Evolutionary conservation across 2,329 filamentous ascomycete genomes (phyloP).

Genomic region (Rutstroemia sp.): DNA sequence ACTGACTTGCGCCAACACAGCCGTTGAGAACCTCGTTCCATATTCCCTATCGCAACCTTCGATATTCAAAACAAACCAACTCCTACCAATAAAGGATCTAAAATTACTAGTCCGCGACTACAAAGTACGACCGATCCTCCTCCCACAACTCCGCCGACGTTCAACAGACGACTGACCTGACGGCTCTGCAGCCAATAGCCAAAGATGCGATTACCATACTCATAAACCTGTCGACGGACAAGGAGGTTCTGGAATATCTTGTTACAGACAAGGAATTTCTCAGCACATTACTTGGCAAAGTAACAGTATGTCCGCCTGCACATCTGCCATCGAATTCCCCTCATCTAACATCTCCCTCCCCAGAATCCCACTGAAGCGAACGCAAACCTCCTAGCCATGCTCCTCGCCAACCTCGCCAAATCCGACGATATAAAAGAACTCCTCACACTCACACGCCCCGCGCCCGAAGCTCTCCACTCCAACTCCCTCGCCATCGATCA

Average conservation of each 20-base stretch:
- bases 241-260: constrained; percentile 64
- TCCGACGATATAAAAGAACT: constrained; percentile 65
- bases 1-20: constrained; percentile 35
- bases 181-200: constrained; percentile 62
- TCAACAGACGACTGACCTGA: constrained; percentile 10
- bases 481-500: constrained; percentile 77
- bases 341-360: neutral
- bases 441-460: constrained; percentile 57
- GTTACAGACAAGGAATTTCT: constrained; percentile 76
- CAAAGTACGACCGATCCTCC: constrained; percentile 46
- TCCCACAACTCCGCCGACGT: neutral
- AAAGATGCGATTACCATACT: constrained; percentile 88
- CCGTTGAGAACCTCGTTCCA: constrained; percentile 78
- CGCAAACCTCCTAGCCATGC: constrained; percentile 81
- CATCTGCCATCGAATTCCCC: constrained; percentile 4
- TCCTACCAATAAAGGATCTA: constrained; percentile 76
- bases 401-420: constrained; percentile 87
- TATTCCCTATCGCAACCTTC: constrained; percentile 66
- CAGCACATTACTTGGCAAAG: constrained; percentile 60
- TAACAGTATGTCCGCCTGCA: constrained; percentile 61
- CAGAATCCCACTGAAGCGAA: constrained; percentile 69
- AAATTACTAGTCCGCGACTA: constrained; percentile 84
- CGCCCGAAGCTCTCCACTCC: constrained; percentile 63
- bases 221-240: constrained; percentile 75
- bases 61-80: constrained; percentile 76